A percentile compares a stretch with the other conserved stretches of the same genome.
phyloP scores from a whole-genome alignment of 441 rosid genomes.

The Gossypium trilobum region DNA sequence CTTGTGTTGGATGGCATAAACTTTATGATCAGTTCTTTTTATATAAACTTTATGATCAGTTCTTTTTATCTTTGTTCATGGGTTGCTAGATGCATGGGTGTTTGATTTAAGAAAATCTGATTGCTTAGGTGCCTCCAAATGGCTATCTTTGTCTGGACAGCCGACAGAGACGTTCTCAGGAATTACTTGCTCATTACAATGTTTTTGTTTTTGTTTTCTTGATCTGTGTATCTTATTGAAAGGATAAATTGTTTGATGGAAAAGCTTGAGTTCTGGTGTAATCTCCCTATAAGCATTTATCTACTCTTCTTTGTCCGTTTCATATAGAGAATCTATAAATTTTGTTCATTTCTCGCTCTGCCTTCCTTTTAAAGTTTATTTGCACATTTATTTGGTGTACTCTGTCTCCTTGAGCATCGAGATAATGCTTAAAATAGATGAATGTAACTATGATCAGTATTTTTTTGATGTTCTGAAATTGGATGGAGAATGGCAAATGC shows the following conservation, averaged over 20 bases:
- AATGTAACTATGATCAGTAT: not conserved
- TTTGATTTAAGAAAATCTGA: not conserved
- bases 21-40: too few relatives aligned
- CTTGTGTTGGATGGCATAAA: not conserved
- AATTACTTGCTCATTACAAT: not conserved
- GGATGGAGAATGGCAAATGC: not conserved
- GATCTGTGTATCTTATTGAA: not conserved
- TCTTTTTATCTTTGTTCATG: not conserved
- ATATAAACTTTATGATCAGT: not conserved
- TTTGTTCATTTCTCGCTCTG: not conserved
- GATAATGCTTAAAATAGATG: not conserved
- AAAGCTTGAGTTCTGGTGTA: not conserved
- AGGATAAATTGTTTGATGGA: not conserved
- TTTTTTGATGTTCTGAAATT: not conserved
- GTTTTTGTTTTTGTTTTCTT: not conserved
- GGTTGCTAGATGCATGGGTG: not conserved
- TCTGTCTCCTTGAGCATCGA: not conserved
- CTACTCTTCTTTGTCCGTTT: not conserved
- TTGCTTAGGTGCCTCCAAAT: too few relatives aligned
- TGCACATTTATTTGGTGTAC: not conserved
- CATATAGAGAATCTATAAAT: too few relatives aligned
- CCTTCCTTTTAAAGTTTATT: not conserved
- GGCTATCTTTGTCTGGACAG: too few relatives aligned
- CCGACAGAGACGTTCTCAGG: too few relatives aligned
- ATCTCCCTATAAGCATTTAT: not conserved